Percentiles rank a stretch among this genome's conserved stretches.
Conservation (phyloP, 495 filamentous ascomycete genomes). For the Daldinia caldariorum region DNA sequence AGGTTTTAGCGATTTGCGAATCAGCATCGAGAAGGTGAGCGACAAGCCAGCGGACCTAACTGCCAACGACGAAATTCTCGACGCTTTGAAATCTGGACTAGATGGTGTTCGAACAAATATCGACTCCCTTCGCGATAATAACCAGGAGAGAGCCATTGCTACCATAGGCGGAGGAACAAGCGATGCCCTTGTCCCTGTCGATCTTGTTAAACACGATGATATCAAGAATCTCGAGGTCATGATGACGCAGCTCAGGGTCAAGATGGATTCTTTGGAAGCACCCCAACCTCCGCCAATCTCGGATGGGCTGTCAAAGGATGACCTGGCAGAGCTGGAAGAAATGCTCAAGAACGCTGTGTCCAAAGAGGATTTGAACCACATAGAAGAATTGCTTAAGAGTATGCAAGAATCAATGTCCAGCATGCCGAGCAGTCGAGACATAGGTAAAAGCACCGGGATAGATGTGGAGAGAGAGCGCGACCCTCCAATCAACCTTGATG, state of each 20-base stretch:
- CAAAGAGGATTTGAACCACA: constrained; percentile 68
- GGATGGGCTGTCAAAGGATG: constrained; percentile 56
- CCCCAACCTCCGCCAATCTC: constrained; percentile 53
- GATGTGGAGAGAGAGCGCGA: constrained; percentile 25
- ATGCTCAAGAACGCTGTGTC: constrained; percentile 56
- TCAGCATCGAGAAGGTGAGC: constrained; percentile 78
- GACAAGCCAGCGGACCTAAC: constrained; percentile 83
- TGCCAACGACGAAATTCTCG: constrained; percentile 83
- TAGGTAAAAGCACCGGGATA: not conserved
- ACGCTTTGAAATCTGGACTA: constrained; percentile 82
- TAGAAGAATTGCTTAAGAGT: constrained; percentile 56
- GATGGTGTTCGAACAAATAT: constrained; percentile 78
- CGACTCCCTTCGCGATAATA: constrained; percentile 70
- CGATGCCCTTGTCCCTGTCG: constrained; percentile 49
- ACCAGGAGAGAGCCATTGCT: constrained; percentile 66
- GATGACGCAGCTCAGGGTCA: constrained; percentile 81
- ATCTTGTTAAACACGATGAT: constrained; percentile 69
- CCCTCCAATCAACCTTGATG: constrained; percentile 47
- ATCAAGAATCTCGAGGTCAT: constrained; percentile 84
- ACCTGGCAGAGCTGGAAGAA: constrained; percentile 52
- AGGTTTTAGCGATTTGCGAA: constrained; percentile 75
- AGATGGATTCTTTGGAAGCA: constrained; percentile 82
- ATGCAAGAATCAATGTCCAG: constrained; percentile 53
- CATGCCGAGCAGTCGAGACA: constrained; percentile 28
- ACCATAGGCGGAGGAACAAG: constrained; percentile 52